phyloP scores from a whole-genome alignment of 2,329 filamentous ascomycete genomes.

The Ascochyta lentis region DNA sequence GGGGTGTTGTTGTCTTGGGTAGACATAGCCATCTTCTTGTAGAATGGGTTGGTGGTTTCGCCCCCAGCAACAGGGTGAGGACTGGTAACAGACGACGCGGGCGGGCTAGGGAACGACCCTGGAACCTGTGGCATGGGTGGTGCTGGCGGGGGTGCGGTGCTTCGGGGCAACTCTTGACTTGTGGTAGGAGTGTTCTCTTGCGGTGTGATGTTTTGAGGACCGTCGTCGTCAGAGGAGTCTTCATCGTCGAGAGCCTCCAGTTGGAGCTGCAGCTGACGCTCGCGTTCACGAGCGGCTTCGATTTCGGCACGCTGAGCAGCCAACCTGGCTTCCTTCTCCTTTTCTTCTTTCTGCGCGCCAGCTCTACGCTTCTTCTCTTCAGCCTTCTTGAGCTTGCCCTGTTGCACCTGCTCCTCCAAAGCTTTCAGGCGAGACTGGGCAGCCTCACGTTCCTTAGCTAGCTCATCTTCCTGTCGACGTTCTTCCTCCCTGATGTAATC shows the following conservation, averaged over 20 bases:
- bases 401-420: slow-evolving; percentile 90
- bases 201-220: slow-evolving; percentile 71
- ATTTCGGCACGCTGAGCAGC: slow-evolving; percentile 88
- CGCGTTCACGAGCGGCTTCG: slow-evolving; percentile 86
- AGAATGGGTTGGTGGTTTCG: slow-evolving; percentile 94
- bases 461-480: slow-evolving; percentile 77
- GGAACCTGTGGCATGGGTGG: slow-evolving; percentile 54
- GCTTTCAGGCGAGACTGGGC: slow-evolving; percentile 83
- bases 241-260: slow-evolving; percentile 80
- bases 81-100: slow-evolving; percentile 58
- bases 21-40: slow-evolving; percentile 82
- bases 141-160: slow-evolving; percentile 55
- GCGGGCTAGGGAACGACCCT: slow-evolving; percentile 53
- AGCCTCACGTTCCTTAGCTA: slow-evolving; percentile 79
- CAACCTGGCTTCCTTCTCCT: slow-evolving; percentile 85
- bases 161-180: slow-evolving; percentile 60
- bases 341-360: slow-evolving; percentile 82
- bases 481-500: slow-evolving; percentile 69
- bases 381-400: slow-evolving; percentile 93
- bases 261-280: slow-evolving; percentile 87
- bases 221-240: slow-evolving; percentile 74
- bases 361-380: slow-evolving; percentile 95
- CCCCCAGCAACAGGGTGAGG: slow-evolving; percentile 62
- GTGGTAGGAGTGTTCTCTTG: slow-evolving; percentile 65
- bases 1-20: slow-evolving; percentile 60